A percentile compares a stretch with the other conserved stretches of the same genome.
Conservation (phyloP, 1,139 yeast species). For the Yamadazyma pseudoaaseri region DNA sequence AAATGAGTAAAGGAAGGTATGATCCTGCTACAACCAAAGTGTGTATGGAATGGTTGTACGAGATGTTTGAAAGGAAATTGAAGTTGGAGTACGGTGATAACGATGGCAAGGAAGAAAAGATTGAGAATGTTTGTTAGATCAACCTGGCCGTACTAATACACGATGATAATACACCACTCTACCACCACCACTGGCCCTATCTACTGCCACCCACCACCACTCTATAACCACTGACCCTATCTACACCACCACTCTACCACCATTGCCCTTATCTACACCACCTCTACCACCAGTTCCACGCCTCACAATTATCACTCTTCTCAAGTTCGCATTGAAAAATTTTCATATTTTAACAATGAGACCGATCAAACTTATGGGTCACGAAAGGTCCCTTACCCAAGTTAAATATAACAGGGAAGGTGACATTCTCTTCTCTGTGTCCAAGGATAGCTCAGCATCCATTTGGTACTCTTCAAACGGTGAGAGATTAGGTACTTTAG, state of each 20-base stretch:
- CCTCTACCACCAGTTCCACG: too few species aligned
- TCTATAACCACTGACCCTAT: too few species aligned
- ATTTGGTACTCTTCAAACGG: conserved; percentile 97
- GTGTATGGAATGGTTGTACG: conserved; percentile 67
- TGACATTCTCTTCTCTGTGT: conserved; percentile 86
- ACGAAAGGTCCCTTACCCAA: conserved; percentile 86
- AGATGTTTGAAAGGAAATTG: conserved; percentile 67
- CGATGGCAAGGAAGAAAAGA: conserved; percentile 46
- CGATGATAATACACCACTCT: too few species aligned
- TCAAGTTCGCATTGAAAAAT: too few species aligned
- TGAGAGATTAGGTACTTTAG: conserved; percentile 92
- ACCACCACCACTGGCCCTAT: too few species aligned
- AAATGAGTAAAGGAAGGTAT: conserved; percentile 72
- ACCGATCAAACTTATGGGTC: conserved; percentile 66
- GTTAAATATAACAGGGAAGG: conserved; percentile 95
- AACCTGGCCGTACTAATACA: neutral
- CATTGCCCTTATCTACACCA: too few species aligned
- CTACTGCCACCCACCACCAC: too few species aligned
- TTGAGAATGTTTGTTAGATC: conserved; percentile 63
- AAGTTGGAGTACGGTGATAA: conserved; percentile 66
- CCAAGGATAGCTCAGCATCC: conserved; percentile 85
- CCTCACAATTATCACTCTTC: too few species aligned
- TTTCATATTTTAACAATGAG: conserved; percentile 38
- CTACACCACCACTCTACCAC: too few species aligned
- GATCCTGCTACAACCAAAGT: conserved; percentile 73